These are phyloP conservation scores for Colletotrichum trifolii DNA, from an alignment of 2,329 filamentous ascomycete species.

Conservation along the genomic window DNA sequence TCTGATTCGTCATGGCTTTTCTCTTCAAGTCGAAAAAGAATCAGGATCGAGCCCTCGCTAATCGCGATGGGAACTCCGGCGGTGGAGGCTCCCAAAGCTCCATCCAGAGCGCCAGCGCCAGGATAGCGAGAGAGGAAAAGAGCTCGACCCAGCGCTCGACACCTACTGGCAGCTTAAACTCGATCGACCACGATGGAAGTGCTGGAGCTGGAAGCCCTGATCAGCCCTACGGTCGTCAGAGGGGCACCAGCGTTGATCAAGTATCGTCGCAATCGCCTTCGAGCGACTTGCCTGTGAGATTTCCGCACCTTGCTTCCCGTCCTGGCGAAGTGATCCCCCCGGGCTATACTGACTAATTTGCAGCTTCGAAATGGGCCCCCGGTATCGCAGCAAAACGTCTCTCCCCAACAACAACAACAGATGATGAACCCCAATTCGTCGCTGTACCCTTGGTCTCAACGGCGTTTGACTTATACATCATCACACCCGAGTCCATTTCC, in stretches of 20 bases:
- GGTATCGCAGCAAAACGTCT: slow-evolving; percentile 40
- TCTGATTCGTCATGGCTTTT: slow-evolving; percentile 74
- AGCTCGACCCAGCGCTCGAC: slow-evolving; percentile 68
- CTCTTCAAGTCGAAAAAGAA: slow-evolving; percentile 86
- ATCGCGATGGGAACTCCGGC: slow-evolving; percentile 63
- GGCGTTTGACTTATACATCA: slow-evolving; percentile 85
- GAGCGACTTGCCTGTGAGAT: slow-evolving; percentile 56
- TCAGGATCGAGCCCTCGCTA: slow-evolving; percentile 69
- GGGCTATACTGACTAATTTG: slow-evolving; percentile 9
- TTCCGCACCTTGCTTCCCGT: slow-evolving; percentile 48
- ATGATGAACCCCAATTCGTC: slow-evolving; percentile 73
- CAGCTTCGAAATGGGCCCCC: slow-evolving; percentile 67
- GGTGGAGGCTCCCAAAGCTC: slow-evolving; percentile 55
- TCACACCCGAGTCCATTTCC: slow-evolving; percentile 89
- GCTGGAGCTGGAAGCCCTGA: slow-evolving; percentile 74
- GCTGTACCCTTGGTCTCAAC: slow-evolving; percentile 95
- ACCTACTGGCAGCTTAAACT: slow-evolving; percentile 82
- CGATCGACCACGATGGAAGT: slow-evolving; percentile 69
- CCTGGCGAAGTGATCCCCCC: slow-evolving; percentile 43
- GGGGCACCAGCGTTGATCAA: slow-evolving; percentile 63
- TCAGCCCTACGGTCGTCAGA: slow-evolving; percentile 67
- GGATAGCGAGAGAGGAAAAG: slow-evolving; percentile 66
- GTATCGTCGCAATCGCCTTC: slow-evolving; percentile 47
- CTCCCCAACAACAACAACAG: slow-evolving; percentile 33
- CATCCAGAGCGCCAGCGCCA: slow-evolving; percentile 52